A percentile compares a stretch with the other conserved stretches of the same genome.
Evolutionary conservation across 352 stramenopile species (phyloP).

Genomic region (Phytophthora litchii): DNA sequence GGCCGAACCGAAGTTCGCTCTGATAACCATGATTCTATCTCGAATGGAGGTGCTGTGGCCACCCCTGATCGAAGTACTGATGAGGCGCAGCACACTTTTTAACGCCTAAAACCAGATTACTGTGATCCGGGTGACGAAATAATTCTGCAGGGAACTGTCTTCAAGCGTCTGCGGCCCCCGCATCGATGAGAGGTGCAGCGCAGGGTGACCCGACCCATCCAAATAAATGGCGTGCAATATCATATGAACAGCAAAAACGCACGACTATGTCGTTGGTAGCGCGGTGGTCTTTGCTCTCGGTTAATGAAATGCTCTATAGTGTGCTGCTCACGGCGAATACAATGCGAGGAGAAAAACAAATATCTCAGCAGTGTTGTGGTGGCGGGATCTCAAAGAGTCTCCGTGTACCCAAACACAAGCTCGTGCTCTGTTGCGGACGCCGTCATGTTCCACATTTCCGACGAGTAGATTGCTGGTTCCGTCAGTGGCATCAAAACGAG

Average conservation of each 20-base stretch:
- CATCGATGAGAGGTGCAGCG: conserved; percentile 22
- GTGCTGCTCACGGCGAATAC: conserved; percentile 19
- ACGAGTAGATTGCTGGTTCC: conserved; percentile 81
- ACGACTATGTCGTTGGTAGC: conserved; percentile 20
- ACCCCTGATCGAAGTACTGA: conserved; percentile 16
- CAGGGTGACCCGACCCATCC: not conserved
- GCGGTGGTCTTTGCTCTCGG: conserved; percentile 27
- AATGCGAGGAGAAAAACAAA: conserved; percentile 30
- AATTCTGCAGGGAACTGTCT: conserved; percentile 11
- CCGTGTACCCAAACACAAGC: conserved; percentile 47
- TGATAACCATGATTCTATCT: conserved; percentile 18
- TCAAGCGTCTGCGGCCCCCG: conserved; percentile 15
- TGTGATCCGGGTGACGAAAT: conserved; percentile 6
- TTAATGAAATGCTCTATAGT: conserved; percentile 48
- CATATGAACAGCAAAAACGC: conserved; percentile 28
- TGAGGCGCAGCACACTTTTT: conserved; percentile 19
- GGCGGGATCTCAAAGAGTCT: conserved; percentile 35
- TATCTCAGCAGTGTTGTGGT: conserved; percentile 11
- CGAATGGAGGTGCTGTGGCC: conserved; percentile 16
- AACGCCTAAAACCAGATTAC: conserved; percentile 4
- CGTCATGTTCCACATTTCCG: conserved; percentile 83
- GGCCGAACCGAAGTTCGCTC: conserved; percentile 4
- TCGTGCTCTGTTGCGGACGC: conserved; percentile 51
- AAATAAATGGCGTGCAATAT: conserved; percentile 32
- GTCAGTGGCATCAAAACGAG: conserved; percentile 76